Conservation (phyloP, 1,284 basidiomycete genomes). For the Fomes fomentarius region DNA sequence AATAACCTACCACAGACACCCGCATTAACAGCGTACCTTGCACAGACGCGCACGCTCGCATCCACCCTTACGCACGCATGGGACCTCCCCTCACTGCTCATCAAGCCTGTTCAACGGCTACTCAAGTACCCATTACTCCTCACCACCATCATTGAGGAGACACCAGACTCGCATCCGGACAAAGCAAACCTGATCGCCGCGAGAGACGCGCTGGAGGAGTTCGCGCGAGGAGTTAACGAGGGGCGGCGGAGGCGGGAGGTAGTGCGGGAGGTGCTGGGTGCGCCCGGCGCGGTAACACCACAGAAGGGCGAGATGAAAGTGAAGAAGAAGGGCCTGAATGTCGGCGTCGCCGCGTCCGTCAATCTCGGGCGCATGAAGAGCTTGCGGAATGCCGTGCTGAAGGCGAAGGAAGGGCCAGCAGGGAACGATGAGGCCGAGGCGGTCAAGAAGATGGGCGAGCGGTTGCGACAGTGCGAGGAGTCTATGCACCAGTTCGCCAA, state of each 20-base stretch:
- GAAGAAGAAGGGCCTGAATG: constrained; percentile 48
- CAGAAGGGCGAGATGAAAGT: constrained; percentile 30
- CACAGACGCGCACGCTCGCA: constrained; percentile 69
- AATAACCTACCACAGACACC: constrained; percentile 57
- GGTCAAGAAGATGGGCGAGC: constrained; percentile 56
- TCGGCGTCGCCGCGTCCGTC: constrained; percentile 57
- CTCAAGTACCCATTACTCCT: constrained; percentile 92
- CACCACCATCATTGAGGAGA: constrained; percentile 77
- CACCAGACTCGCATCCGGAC: constrained; percentile 78
- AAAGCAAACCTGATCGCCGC: constrained; percentile 69
- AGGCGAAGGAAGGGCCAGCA: constrained; percentile 39
- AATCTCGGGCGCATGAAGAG: constrained; percentile 64
- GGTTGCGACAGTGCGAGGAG: constrained; percentile 47
- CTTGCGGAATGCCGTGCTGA: constrained; percentile 35
- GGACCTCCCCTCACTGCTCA: constrained; percentile 92
- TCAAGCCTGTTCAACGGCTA: constrained; percentile 88
- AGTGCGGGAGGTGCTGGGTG: constrained; percentile 68
- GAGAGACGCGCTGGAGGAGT: constrained; percentile 69
- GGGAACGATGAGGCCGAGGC: constrained; percentile 54
- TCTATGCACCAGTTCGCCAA: constrained; percentile 65
- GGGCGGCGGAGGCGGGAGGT: constrained; percentile 84
- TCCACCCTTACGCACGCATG: constrained; percentile 85
- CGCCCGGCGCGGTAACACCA: constrained; percentile 9
- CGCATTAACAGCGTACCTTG: constrained; percentile 66
- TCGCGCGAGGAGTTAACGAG: constrained; percentile 88